Conservation (phyloP, 202 grass and related monocot genomes). For the Cymbopogon flexuosus region DNA sequence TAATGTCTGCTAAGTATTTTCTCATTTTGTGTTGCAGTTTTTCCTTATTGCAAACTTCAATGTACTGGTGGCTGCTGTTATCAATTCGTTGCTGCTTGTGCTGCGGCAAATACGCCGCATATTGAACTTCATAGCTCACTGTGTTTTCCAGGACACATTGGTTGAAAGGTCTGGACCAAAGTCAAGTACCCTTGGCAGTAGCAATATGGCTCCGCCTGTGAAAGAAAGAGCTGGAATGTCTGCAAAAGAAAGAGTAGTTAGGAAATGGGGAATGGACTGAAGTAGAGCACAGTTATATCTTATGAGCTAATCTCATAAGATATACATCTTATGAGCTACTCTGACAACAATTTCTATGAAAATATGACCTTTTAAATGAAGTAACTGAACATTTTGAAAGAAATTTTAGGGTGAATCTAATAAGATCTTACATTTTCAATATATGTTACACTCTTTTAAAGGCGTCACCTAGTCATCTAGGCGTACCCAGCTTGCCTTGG, state of each 20-base stretch:
- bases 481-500: neutral
- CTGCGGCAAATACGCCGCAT: constrained; percentile 43
- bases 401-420: neutral
- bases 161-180: constrained; percentile 11
- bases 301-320: neutral
- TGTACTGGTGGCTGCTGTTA: constrained; percentile 37
- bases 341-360: neutral
- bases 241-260: constrained; percentile 56
- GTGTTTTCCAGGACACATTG: neutral
- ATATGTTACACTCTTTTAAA: neutral
- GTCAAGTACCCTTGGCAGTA: constrained; percentile 21
- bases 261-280: constrained; percentile 72
- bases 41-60: constrained; percentile 73
- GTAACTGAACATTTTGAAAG: neutral
- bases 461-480: neutral
- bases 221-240: constrained; percentile 43
- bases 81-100: constrained; percentile 56
- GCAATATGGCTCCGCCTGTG: constrained; percentile 24
- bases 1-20: neutral
- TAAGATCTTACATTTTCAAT: neutral
- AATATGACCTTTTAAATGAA: neutral
- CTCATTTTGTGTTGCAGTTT: constrained; percentile 46
- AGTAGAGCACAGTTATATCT: neutral
- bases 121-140: constrained; percentile 29
- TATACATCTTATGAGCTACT: neutral